These are phyloP conservation scores for Choanephora cucurbitarum DNA, from an alignment of 371 early-diverging fungal genomes.

Conservation along the genomic window DNA sequence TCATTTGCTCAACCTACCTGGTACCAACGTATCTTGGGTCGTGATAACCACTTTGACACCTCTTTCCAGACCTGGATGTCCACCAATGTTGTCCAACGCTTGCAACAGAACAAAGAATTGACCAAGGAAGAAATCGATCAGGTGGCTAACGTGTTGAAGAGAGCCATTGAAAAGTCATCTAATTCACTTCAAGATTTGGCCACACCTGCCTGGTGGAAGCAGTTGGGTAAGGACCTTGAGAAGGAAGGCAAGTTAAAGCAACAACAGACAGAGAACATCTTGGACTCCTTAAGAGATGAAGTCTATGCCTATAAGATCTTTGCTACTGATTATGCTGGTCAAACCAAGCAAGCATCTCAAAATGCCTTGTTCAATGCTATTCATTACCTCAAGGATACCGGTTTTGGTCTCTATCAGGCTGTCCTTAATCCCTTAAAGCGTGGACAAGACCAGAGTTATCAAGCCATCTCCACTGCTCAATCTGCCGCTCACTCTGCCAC, in stretches of 20 bases:
- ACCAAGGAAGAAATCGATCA: slow-evolving; percentile 33
- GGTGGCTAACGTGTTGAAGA: slow-evolving; percentile 27
- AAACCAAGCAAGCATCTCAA: slow-evolving; percentile 28
- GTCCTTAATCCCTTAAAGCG: slow-evolving; percentile 13
- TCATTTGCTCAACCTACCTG: slow-evolving; percentile 32
- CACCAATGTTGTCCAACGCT: slow-evolving; percentile 25
- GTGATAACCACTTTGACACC: slow-evolving; percentile 13
- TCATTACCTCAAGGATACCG: slow-evolving; percentile 22
- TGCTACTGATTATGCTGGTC: slow-evolving; percentile 45
- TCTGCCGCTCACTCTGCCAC: slow-evolving; percentile 7
- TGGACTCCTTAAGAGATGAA: slow-evolving; percentile 30
- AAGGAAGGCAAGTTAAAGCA: slow-evolving; percentile 35
- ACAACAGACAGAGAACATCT: slow-evolving; percentile 28
- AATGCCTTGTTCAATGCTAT: slow-evolving; percentile 8
- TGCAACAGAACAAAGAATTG: slow-evolving; percentile 31
- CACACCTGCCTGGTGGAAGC: slow-evolving; percentile 36
- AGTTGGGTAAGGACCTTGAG: slow-evolving; percentile 31
- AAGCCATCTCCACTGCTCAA: slow-evolving; percentile 10
- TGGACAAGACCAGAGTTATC: neutral
- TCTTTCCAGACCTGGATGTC: slow-evolving; percentile 40
- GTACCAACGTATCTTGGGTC: slow-evolving; percentile 31
- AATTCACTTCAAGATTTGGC: slow-evolving; percentile 34
- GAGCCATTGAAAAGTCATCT: slow-evolving; percentile 18
- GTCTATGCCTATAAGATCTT: slow-evolving; percentile 50
- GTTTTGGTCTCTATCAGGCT: slow-evolving; percentile 16